These are phyloP conservation scores for Pythium grandisporangium DNA, from an alignment of 352 stramenopile genomes.

Conservation along the genomic window DNA sequence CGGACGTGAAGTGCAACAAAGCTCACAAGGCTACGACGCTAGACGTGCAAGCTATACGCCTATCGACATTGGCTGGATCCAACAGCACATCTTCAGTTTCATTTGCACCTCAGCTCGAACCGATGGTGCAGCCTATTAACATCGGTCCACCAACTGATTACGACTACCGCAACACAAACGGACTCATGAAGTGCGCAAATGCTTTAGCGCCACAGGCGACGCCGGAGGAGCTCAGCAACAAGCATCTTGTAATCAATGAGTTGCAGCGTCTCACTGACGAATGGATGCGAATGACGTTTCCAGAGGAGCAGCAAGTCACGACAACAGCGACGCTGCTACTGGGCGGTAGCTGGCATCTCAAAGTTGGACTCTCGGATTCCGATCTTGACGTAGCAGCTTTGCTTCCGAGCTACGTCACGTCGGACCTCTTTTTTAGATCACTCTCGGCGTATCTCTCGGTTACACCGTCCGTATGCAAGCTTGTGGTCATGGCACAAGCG, in stretches of 20 bases:
- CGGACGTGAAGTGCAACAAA: too few relatives aligned
- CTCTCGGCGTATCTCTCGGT: constrained; percentile 38
- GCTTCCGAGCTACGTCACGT: constrained; percentile 47
- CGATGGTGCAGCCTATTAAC: constrained; percentile 45
- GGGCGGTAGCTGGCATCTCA: constrained; percentile 76
- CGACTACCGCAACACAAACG: constrained; percentile 72
- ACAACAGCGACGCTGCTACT: constrained; percentile 63
- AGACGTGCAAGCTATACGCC: too few relatives aligned
- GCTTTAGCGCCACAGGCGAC: constrained; percentile 44
- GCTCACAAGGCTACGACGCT: too few relatives aligned
- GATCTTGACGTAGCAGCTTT: constrained; percentile 76
- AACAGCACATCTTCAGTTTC: background rate
- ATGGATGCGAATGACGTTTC: constrained; percentile 51
- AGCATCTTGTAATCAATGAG: constrained; percentile 74
- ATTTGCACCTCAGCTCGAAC: constrained; percentile 25
- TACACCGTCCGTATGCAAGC: constrained; percentile 31
- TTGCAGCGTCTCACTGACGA: constrained; percentile 59
- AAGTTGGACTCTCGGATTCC: constrained; percentile 64
- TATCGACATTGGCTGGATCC: background rate
- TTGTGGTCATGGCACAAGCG: constrained; percentile 69
- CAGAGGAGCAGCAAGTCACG: constrained; percentile 20
- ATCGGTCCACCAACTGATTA: constrained; percentile 57
- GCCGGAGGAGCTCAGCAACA: constrained; percentile 45
- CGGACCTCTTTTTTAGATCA: constrained; percentile 58
- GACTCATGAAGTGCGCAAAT: constrained; percentile 76